Conservation (phyloP, 2,329 filamentous ascomycete genomes). For the Stemphylium vesicarium region DNA sequence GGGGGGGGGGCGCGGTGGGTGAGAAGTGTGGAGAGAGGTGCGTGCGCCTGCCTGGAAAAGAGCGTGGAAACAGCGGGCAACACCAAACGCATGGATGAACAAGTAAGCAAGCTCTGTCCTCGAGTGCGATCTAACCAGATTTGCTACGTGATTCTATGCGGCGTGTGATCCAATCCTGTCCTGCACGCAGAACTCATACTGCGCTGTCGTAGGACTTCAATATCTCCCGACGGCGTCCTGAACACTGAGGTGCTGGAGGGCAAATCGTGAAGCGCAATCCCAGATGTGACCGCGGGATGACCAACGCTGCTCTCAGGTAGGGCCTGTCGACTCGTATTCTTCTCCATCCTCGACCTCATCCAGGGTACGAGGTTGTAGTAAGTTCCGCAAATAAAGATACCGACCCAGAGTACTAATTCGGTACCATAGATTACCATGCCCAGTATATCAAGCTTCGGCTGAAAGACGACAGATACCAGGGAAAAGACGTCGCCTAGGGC, state of each 20-base stretch:
- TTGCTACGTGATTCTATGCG: constrained; percentile 13
- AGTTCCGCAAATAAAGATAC: constrained; percentile 68
- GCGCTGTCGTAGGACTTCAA: constrained; percentile 35
- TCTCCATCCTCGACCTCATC: constrained; percentile 50
- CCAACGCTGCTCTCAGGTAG: not conserved
- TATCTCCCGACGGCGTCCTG: constrained; percentile 58
- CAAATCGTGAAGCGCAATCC: constrained; percentile 55
- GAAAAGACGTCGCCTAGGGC: constrained; percentile 72
- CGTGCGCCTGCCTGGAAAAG: constrained; percentile 17
- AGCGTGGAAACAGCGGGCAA: constrained; percentile 8
- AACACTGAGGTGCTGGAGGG: constrained; percentile 70
- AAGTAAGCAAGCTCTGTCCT: not conserved
- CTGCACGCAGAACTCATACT: constrained; percentile 16
- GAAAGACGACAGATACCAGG: constrained; percentile 68
- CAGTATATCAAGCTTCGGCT: constrained; percentile 63
- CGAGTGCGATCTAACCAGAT: not conserved
- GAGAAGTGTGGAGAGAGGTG: constrained; percentile 11
- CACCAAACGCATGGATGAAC: not conserved
- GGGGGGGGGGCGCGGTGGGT: constrained; percentile 5
- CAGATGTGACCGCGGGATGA: constrained; percentile 8
- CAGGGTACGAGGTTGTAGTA: constrained; percentile 70
- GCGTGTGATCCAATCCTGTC: constrained; percentile 3
- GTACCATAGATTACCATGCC: constrained; percentile 72
- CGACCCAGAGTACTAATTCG: constrained; percentile 70
- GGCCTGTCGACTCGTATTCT: constrained; percentile 13